Conservation (phyloP, 805 yeast species). For the Clavispora vitiphila region DNA sequence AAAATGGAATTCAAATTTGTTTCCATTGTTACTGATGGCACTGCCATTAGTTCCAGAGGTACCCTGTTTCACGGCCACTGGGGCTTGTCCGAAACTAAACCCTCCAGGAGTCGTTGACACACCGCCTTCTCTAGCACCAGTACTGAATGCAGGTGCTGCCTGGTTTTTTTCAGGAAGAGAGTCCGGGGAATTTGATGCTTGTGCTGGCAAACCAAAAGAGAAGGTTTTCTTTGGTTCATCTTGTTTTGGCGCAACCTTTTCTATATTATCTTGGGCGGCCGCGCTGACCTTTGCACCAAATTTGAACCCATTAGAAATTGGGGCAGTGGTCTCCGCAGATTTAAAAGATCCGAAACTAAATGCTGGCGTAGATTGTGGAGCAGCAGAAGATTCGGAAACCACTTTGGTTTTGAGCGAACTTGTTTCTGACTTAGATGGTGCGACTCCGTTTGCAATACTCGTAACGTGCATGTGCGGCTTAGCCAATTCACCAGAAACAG, state of each 20-base stretch:
- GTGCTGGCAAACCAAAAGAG: neutral
- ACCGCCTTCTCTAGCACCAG: too few relatives aligned
- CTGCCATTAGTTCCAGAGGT: slow-evolving; percentile 1
- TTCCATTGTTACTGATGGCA: neutral
- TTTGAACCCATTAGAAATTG: neutral
- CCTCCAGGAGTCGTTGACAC: neutral
- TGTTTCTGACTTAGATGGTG: neutral
- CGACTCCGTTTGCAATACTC: neutral
- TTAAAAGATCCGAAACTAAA: slow-evolving; percentile 2
- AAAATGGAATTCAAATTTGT: slow-evolving; percentile 13
- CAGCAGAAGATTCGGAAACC: neutral
- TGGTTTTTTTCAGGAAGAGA: neutral
- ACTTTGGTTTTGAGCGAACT: slow-evolving; percentile 3
- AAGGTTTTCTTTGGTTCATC: neutral
- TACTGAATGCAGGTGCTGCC: neutral
- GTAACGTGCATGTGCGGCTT: neutral
- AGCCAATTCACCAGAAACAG: neutral
- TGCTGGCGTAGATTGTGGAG: neutral
- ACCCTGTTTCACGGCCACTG: neutral
- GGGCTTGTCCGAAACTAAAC: slow-evolving; percentile 2
- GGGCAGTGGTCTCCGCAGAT: neutral
- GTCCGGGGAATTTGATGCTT: neutral
- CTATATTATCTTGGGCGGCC: neutral
- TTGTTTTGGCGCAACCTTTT: neutral
- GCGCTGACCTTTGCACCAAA: neutral